Percentiles rank a stretch among this genome's conserved stretches.
Evolutionary conservation across 2,329 filamentous ascomycete species (phyloP).

Genomic region (Albifimbria verrucaria): DNA sequence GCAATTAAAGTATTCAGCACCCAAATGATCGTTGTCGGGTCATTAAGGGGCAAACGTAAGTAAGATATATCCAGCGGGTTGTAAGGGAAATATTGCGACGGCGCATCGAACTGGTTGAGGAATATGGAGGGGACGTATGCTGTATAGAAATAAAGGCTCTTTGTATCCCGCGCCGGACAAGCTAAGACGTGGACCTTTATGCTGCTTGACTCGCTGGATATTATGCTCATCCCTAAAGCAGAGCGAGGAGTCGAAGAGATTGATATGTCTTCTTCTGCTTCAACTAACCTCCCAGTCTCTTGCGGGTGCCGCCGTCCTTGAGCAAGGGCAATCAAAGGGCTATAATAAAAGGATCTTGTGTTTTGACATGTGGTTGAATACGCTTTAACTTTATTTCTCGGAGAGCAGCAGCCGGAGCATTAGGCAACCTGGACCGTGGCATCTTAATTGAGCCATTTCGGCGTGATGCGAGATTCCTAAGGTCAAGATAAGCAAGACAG

Average conservation of each 20-base stretch:
- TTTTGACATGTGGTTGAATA: background rate
- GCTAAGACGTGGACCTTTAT: background rate
- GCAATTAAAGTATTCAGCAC: background rate
- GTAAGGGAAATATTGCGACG: background rate
- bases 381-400: conserved; percentile 8
- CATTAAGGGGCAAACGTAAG: background rate
- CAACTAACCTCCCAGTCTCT: background rate
- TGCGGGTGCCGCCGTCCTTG: background rate
- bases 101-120: background rate
- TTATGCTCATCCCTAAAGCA: background rate
- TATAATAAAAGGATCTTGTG: background rate
- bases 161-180: background rate
- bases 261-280: background rate
- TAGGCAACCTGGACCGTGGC: background rate
- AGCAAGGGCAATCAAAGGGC: background rate
- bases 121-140: background rate
- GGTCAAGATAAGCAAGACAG: background rate
- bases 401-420: background rate
- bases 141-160: background rate
- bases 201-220: background rate
- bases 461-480: background rate
- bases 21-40: background rate
- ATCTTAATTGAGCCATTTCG: background rate
- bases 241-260: background rate
- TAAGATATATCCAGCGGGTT: background rate